Percentiles rank a stretch among this genome's conserved stretches.
Conservation (phyloP, 2,329 filamentous ascomycete genomes). For the Xylaria sp. region DNA sequence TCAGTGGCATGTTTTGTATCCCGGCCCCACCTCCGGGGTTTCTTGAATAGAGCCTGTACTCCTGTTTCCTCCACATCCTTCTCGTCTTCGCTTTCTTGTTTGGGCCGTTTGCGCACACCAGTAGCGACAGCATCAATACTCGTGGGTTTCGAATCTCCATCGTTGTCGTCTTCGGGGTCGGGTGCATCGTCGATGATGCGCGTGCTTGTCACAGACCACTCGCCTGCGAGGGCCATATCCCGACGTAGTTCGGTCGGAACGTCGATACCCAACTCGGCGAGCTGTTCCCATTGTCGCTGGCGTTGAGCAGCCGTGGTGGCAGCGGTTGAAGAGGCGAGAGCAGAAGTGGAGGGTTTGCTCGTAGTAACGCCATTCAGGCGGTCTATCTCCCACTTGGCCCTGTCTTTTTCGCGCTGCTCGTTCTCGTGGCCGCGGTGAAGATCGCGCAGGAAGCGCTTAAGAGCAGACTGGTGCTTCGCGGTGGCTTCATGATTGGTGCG, state of each 20-base stretch:
- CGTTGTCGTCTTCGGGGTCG: constrained; percentile 55
- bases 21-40: constrained; percentile 65
- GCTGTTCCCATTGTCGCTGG: constrained; percentile 85
- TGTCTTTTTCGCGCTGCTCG: constrained; percentile 82
- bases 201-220: constrained; percentile 82
- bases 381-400: constrained; percentile 85
- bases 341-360: constrained; percentile 60
- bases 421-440: constrained; percentile 87
- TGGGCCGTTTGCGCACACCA: constrained; percentile 69
- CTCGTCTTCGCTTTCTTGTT: constrained; percentile 54
- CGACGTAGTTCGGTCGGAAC: constrained; percentile 81
- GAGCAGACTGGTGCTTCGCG: constrained; percentile 81
- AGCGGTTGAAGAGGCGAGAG: constrained; percentile 44
- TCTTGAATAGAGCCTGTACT: constrained; percentile 69
- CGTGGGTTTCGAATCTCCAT: constrained; percentile 51
- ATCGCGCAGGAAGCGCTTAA: constrained; percentile 90
- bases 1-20: constrained; percentile 63
- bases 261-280: constrained; percentile 86
- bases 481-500: constrained; percentile 90
- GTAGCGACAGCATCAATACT: constrained; percentile 61
- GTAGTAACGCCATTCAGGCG: constrained; percentile 77
- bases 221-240: constrained; percentile 87
- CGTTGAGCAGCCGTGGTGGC: constrained; percentile 71
- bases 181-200: constrained; percentile 63
- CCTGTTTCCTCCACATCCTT: constrained; percentile 67